Evolutionary conservation across 768 basidiomycete genomes (phyloP), one percentile per base, ranked within the genome.

Genomic region (Lactifluus subvellereus): DNA sequence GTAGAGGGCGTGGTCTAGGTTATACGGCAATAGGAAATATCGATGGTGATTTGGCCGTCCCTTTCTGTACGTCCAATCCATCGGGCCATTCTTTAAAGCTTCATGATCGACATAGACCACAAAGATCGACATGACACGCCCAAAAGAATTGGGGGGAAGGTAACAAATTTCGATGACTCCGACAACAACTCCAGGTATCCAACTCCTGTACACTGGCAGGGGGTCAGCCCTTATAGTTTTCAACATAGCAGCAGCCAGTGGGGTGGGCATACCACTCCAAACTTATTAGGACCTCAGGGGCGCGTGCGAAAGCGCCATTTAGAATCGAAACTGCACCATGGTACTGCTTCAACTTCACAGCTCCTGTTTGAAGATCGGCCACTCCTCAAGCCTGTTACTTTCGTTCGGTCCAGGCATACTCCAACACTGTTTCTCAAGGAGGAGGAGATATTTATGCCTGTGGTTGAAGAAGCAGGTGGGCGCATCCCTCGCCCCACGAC

Each of bases 321-420:
- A 1, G 38, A 55, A 11, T 72, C 72, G 40, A 77, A 73, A 67
- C 65, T 74, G 20, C 71, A 74, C 11, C 68, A 72, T n/a, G 77
- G 79, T 51, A 79, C 79, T 3, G 79, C 79, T 2, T 76, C 85
- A 4, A 74, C 87, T 18, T 87, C 87, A 1, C 78, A 76, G 27
- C 68, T 86, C 48, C 74, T 88, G 8, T 78, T 81, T 62, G 73
- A 79, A 30, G 81, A 84, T 43, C 75, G 89, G 33, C 88, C 87
- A 1, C 75, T 84, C 0, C 76, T 91, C 18, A 76, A 77, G n/a
- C 90, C 89, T 0, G 75, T 93, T 66, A 74, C 74, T 13, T 92
- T 93, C 66, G 88, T 92, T 13, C 83, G 77, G 18, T 83, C 87
- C 0, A 76, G 78, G 11, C 56, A 79, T 48, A 82, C 80, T 2